Conservation (phyloP, 2,329 filamentous ascomycete genomes). For the Talaromyces islandicus region DNA sequence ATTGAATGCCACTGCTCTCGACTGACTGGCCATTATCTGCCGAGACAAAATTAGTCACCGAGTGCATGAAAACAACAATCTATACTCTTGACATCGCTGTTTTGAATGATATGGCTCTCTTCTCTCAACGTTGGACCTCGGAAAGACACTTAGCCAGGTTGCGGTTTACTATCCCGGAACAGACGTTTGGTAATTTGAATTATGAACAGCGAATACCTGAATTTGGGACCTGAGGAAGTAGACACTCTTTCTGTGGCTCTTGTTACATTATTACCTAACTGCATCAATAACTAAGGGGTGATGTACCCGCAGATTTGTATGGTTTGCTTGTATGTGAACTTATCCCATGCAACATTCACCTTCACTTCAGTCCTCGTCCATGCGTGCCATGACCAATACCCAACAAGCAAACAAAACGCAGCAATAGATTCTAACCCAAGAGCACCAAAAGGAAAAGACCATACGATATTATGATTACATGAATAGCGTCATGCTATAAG, state of each 20-base stretch:
- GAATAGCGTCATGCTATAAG: not conserved
- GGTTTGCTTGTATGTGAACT: not conserved
- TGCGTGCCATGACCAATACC: not conserved
- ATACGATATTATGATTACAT: not conserved
- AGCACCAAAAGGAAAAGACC: not conserved
- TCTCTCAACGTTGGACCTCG: no score
- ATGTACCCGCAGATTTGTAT: no score
- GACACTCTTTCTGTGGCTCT: no score
- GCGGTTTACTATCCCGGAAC: no score
- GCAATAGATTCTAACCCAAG: not conserved
- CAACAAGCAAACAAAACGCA: not conserved
- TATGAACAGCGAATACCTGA: no score
- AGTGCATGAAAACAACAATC: not conserved
- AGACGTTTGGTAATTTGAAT: no score
- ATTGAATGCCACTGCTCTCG: not conserved
- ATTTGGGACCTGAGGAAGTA: no score
- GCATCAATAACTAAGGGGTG: no score
- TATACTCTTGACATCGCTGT: slow-evolving; percentile 1
- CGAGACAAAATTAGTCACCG: not conserved
- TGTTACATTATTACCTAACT: no score
- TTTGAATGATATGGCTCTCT: not conserved
- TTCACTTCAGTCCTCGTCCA: not conserved
- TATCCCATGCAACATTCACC: not conserved
- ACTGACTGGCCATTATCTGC: not conserved
- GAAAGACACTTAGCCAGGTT: no score